A percentile compares a stretch with the other conserved stretches of the same genome.
Conservation (phyloP, 257 asterid genomes). For the Salvia splendens region DNA sequence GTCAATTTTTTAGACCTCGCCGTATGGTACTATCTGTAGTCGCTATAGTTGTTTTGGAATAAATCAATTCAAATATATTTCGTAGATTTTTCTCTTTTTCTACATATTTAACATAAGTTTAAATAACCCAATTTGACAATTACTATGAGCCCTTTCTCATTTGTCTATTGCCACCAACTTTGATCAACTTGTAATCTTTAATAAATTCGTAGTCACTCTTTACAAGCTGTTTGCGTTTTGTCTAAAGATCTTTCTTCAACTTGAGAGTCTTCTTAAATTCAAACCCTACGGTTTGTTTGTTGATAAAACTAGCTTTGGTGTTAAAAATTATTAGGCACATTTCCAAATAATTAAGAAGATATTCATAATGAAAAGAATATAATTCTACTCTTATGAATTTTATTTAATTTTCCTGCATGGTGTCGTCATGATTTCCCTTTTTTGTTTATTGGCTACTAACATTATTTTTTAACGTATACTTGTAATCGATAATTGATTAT, state of each 20-base stretch:
- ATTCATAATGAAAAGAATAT: not conserved
- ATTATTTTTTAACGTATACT: no score
- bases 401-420: not conserved
- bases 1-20: not conserved
- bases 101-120: slow-evolving; percentile 9
- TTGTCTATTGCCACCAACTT: slow-evolving; percentile 42
- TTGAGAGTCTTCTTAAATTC: slow-evolving; percentile 28
- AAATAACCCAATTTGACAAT: slow-evolving; percentile 27
- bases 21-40: not conserved
- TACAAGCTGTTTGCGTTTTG: slow-evolving; percentile 20
- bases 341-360: slow-evolving; percentile 1
- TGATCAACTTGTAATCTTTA: slow-evolving; percentile 36
- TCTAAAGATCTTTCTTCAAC: slow-evolving; percentile 18
- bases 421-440: no score
- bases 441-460: no score
- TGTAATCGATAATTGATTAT: no score
- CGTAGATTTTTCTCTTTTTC: not conserved
- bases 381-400: not conserved
- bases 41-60: slow-evolving; percentile 12
- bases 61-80: not conserved
- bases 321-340: not conserved
- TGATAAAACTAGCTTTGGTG: slow-evolving; percentile 23
- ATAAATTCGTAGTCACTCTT: slow-evolving; percentile 16
- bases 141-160: slow-evolving; percentile 27
- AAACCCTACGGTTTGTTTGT: slow-evolving; percentile 26